Base-by-base conservation (phyloP, 2,329 filamentous ascomycete species). In the Dothideomycetes sp. region DNA sequence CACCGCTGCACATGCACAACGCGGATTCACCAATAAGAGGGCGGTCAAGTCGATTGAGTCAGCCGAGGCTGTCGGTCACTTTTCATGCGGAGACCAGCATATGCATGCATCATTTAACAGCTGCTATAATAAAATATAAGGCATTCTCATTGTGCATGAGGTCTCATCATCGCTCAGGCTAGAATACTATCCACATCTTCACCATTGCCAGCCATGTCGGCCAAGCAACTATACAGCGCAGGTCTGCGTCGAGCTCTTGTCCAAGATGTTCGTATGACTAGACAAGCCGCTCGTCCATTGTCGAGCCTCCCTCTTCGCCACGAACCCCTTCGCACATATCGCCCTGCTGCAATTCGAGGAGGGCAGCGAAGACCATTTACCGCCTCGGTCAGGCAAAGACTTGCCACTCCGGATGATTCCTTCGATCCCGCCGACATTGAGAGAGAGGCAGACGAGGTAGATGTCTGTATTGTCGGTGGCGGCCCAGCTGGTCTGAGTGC, bases 381-480 rank as follows among this genome's bases (percentile, higher is more conserved):
- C 19, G 44, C 44, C 14, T 54, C 55, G 17, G 38, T 50, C 19
- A 48, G 50, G 31, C 45, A 50, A 45, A 45, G 53, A 39, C 49
- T 59, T 22, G 59, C 64, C 12, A 57, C 55, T 3, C 47, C 51
- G 4, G 59, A 63, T 40, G 61, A 64, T 39, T 53, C 52, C 27
- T 63, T 66, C 45, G 62, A 69, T 44, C 63, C 65, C 15, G 52
- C 54, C 22, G 61, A 69, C 40, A 69, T 88, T 42, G 89, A 96
- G 48, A 81, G 91, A 48, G 91, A 96, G 61, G 83, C 78, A 39
- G 91, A 98, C 55, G 69, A 91, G 64, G 91, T 98, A 19, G 91
- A 98, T 62, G 88, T 98, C 19, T 94, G 87, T 63, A 96, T 98
- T 54, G 78, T 98, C 39, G 91, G 91, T 55, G 91, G 85, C 60